phyloP scores from a whole-genome alignment of 2,329 filamentous ascomycete species.

The Lachnellula subtilissima region DNA sequence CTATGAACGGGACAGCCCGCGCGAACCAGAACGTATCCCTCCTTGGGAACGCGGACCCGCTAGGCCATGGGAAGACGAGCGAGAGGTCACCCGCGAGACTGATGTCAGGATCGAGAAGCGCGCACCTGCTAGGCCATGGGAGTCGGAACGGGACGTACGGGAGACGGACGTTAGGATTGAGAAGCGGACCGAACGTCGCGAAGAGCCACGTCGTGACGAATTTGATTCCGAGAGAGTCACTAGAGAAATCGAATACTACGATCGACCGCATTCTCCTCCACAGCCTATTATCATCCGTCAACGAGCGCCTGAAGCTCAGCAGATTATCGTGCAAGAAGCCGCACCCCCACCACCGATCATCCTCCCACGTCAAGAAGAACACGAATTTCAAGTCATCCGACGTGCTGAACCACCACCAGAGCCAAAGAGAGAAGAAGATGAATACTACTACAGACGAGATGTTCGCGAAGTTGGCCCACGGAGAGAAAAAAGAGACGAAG shows the following conservation, averaged over 20 bases:
- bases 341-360: slow-evolving; percentile 48
- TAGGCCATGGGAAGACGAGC: slow-evolving; percentile 24
- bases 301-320: slow-evolving; percentile 50
- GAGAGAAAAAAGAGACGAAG: slow-evolving; percentile 23
- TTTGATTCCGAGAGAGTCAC: slow-evolving; percentile 54
- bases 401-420: slow-evolving; percentile 23
- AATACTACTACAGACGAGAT: slow-evolving; percentile 35
- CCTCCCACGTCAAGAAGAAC: slow-evolving; percentile 27
- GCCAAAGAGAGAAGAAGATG: slow-evolving; percentile 28
- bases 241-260: slow-evolving; percentile 59
- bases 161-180: slow-evolving; percentile 27
- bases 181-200: slow-evolving; percentile 24
- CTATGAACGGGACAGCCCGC: slow-evolving; percentile 40
- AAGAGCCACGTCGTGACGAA: slow-evolving; percentile 18
- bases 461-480: slow-evolving; percentile 23
- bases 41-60: slow-evolving; percentile 32
- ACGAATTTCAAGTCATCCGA: slow-evolving; percentile 22
- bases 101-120: slow-evolving; percentile 26
- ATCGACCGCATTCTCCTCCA: slow-evolving; percentile 45
- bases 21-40: slow-evolving; percentile 29
- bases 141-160: slow-evolving; percentile 22
- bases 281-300: slow-evolving; percentile 54
- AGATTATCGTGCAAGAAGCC: slow-evolving; percentile 57
- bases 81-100: slow-evolving; percentile 21
- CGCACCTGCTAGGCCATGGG: slow-evolving; percentile 13